Percentiles rank a stretch among this genome's conserved stretches.
Evolutionary conservation across 306 rosid genomes (phyloP).

Genomic region (Vigna hirtella): DNA sequence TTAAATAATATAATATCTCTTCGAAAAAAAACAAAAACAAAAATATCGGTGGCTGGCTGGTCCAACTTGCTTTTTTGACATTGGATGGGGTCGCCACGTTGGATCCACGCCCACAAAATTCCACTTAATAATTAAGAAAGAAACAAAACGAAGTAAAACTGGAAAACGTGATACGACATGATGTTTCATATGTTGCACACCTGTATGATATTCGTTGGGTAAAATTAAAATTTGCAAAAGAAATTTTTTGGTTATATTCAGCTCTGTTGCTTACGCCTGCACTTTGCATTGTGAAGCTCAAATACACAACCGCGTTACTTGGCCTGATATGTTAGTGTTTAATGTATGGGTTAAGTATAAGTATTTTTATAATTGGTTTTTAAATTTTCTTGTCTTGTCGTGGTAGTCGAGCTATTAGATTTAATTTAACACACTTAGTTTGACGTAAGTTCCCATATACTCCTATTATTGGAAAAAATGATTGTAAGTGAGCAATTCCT

Average conservation of each 20-base stretch:
- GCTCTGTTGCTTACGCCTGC: too few relatives aligned
- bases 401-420: slow-evolving; percentile 29
- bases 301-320: slow-evolving; percentile 43
- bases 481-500: slow-evolving; percentile 14
- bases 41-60: neutral
- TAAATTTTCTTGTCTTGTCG: slow-evolving; percentile 26
- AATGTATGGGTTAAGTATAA: slow-evolving; percentile 11
- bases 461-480: slow-evolving; percentile 15
- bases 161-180: neutral
- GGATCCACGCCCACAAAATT: slow-evolving; percentile 53
- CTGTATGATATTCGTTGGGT: slow-evolving; percentile 13
- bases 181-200: slow-evolving; percentile 17
- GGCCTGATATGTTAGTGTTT: neutral
- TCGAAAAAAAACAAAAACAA: too few relatives aligned
- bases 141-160: neutral
- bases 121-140: neutral
- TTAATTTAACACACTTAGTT: neutral
- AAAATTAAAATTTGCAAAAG: neutral
- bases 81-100: slow-evolving; percentile 56
- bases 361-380: neutral
- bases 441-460: neutral
- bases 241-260: neutral
- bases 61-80: slow-evolving; percentile 4
- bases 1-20: slow-evolving; percentile 2
- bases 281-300: neutral